Conservation (phyloP, 768 basidiomycete species). For the Pisolithus sp. region DNA sequence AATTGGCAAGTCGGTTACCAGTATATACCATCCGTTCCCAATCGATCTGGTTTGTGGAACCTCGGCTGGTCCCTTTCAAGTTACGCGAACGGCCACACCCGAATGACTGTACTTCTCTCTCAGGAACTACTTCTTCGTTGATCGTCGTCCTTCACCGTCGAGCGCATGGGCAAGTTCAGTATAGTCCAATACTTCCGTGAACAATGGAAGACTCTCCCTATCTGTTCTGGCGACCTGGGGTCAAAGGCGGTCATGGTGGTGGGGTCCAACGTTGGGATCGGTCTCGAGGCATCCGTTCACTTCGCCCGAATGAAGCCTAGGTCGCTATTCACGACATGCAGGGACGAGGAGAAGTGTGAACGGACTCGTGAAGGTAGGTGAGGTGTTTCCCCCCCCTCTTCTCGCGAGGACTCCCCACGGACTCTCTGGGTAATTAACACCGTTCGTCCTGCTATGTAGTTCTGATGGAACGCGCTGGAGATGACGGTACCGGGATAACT, state of each 20-base stretch:
- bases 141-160: neutral
- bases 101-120: too few species aligned
- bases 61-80: too few species aligned
- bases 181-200: conserved; percentile 15
- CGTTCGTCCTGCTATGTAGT: conserved; percentile 1
- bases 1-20: too few species aligned
- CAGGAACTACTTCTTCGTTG: too few species aligned
- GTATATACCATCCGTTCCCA: too few species aligned
- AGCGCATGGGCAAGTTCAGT: conserved; percentile 10
- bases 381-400: too few species aligned
- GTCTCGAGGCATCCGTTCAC: conserved; percentile 25
- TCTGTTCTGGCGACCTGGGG: conserved; percentile 27
- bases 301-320: conserved; percentile 28
- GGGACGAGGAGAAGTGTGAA: conserved; percentile 24
- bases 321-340: conserved; percentile 29
- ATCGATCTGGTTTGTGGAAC: too few species aligned
- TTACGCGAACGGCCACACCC: too few species aligned
- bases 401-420: too few species aligned
- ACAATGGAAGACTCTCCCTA: conserved; percentile 19
- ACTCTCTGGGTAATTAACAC: too few species aligned
- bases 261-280: conserved; percentile 42
- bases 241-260: conserved; percentile 46
- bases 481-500: conserved; percentile 11
- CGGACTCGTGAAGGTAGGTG: conserved; percentile 13
- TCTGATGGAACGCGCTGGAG: conserved; percentile 12